Base-by-base conservation (phyloP, 1,284 basidiomycete species). In the Boletellus deceptivus region DNA sequence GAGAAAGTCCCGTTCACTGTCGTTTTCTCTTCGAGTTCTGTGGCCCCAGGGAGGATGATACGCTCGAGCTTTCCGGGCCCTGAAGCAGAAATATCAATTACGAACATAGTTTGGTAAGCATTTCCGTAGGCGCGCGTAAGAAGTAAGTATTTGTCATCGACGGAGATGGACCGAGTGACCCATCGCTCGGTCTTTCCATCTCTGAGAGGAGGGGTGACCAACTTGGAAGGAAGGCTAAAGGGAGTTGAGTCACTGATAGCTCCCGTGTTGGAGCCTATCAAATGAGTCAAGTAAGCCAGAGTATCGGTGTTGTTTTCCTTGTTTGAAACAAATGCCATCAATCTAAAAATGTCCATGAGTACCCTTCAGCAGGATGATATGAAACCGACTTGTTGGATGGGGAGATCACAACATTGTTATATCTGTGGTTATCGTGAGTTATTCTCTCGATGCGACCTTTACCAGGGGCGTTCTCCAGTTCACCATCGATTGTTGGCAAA, bases 361-460 rank as follows among this genome's bases (percentile, higher is more conserved):
- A 9, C 2, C 17, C 24, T 34, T 46, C 37, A 17, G 20, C 3
- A 39, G 7, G 25, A 47, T 25, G 29, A 13, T 13, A 46, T 40
- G 14, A 36, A 17, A 54, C 55, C 0, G n/a, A 72, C 70, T 60
- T 69, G 47, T 72, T 68, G 27, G 69, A 63, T 29, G 59, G 51
- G 3, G 72, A 73, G 41, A 69, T 48, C 7, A 54, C 14, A 39
- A 67, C 17, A 11, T 38, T 38, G 16, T 49, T 49, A 43, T 73
- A 72, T 35, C 62, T 61, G 51, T 59, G 65, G 42, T 61, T 58
- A 31, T 73, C 70, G 29, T 71, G 60, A 13, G 72, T 73, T 20
- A 73, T 46, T 37, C 71, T 65, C 54, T 73, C 70, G 34, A 73
- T 60, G 17, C 72, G 70, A 14, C 70, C 67, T 38, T 54, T 62